Evolutionary conservation across 2,329 filamentous ascomycete genomes (phyloP).

Genomic region (Parastagonospora nodorum): DNA sequence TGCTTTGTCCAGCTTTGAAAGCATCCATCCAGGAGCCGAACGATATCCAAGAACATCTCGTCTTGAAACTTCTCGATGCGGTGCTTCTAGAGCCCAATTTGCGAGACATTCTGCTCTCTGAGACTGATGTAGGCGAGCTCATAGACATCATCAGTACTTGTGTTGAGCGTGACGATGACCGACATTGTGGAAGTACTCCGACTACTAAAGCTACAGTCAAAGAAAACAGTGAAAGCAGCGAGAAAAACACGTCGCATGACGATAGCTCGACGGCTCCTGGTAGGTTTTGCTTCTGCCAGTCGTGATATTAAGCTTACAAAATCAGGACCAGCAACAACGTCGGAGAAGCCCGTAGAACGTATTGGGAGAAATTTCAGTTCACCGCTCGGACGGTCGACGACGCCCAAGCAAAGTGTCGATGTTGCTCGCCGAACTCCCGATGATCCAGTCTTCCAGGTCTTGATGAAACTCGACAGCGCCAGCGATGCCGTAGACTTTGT

Average conservation of each 20-base stretch:
- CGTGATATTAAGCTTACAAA: background rate
- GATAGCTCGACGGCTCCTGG: background rate
- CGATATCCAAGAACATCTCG: slow-evolving; percentile 47
- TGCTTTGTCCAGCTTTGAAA: slow-evolving; percentile 42
- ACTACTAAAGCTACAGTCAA: slow-evolving; percentile 3
- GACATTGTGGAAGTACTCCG: slow-evolving; percentile 16
- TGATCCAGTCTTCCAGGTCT: slow-evolving; percentile 32
- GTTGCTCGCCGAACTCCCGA: slow-evolving; percentile 20
- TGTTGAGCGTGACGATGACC: slow-evolving; percentile 39
- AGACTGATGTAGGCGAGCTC: slow-evolving; percentile 69
- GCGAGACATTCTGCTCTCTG: slow-evolving; percentile 63
- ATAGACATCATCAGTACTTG: slow-evolving; percentile 65
- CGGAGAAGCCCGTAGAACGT: slow-evolving; percentile 14
- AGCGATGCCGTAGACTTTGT: slow-evolving; percentile 56
- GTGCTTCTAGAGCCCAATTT: slow-evolving; percentile 55
- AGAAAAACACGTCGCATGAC: background rate
- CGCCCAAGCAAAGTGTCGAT: slow-evolving; percentile 4
- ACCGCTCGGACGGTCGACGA: background rate
- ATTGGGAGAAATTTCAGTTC: slow-evolving; percentile 12
- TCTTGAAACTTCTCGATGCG: slow-evolving; percentile 56
- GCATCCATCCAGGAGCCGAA: slow-evolving; percentile 35
- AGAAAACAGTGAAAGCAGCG: background rate
- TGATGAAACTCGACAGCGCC: slow-evolving; percentile 34
- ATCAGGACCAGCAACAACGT: slow-evolving; percentile 8
- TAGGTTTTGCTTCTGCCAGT: background rate